Conservation (phyloP, 768 basidiomycete species). For the Suillus hirtellus region DNA sequence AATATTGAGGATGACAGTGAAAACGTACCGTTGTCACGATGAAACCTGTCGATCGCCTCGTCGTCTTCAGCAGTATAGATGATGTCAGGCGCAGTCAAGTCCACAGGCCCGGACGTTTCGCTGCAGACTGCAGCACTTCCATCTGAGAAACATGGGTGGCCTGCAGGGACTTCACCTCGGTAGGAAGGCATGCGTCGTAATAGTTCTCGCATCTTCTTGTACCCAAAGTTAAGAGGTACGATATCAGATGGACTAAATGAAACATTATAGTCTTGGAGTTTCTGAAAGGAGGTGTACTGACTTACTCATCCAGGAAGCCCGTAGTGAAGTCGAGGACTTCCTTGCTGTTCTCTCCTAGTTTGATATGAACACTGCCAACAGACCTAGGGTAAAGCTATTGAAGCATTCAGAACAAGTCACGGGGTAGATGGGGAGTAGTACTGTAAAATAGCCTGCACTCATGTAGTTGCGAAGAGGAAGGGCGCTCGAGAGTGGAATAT, state of each 20-base stretch:
- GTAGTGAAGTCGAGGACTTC: constrained; percentile 23
- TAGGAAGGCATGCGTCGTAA: constrained; percentile 43
- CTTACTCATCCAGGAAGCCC: too few relatives aligned
- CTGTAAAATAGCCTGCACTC: too few relatives aligned
- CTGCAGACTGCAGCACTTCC: constrained; percentile 31
- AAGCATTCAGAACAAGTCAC: neutral
- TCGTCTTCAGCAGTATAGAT: constrained; percentile 38
- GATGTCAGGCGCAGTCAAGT: constrained; percentile 32
- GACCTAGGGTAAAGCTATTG: constrained; percentile 44
- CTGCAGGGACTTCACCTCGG: constrained; percentile 33
- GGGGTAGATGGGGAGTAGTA: neutral
- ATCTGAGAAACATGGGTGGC: constrained; percentile 19
- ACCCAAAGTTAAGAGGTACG: constrained; percentile 27
- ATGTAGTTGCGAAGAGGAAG: too few relatives aligned
- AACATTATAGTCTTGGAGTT: too few relatives aligned
- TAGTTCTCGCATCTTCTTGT: constrained; percentile 31
- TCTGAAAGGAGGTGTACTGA: too few relatives aligned
- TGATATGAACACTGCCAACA: constrained; percentile 48
- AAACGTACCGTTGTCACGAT: constrained; percentile 21
- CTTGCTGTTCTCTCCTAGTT: constrained; percentile 40
- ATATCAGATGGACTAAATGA: constrained; percentile 6
- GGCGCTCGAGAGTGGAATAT: too few relatives aligned
- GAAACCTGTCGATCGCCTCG: constrained; percentile 32
- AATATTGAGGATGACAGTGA: neutral
- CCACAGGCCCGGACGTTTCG: constrained; percentile 20